Evolutionary conservation across 2,329 filamentous ascomycete species (phyloP).

Genomic region (Fusarium falciforme): DNA sequence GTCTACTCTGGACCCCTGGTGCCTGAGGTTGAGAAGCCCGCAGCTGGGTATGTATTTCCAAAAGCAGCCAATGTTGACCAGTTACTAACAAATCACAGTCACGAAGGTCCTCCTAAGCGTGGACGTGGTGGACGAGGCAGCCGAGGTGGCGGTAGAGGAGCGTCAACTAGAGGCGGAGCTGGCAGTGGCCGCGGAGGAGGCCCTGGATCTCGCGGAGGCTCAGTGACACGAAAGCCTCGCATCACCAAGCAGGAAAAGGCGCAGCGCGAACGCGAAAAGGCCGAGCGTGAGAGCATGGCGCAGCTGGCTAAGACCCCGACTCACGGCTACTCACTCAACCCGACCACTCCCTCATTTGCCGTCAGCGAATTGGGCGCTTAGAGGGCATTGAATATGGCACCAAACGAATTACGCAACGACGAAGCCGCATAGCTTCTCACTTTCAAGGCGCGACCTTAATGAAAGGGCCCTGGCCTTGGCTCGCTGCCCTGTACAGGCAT

Average conservation of each 20-base stretch:
- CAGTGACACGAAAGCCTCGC: slow-evolving; percentile 81
- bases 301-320: slow-evolving; percentile 53
- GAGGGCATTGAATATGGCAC: background rate
- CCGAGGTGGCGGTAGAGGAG: slow-evolving; percentile 69
- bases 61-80: background rate
- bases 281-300: slow-evolving; percentile 71
- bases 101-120: slow-evolving; percentile 79
- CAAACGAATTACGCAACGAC: background rate
- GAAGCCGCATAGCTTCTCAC: background rate
- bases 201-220: slow-evolving; percentile 80
- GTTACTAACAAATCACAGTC: slow-evolving; percentile 62
- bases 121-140: slow-evolving; percentile 65
- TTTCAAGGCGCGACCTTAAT: background rate
- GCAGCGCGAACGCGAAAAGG: slow-evolving; percentile 83
- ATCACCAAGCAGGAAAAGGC: slow-evolving; percentile 88
- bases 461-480: background rate
- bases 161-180: slow-evolving; percentile 66
- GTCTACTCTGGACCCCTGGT: slow-evolving; percentile 95
- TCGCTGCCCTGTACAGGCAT: background rate
- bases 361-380: slow-evolving; percentile 52
- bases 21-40: slow-evolving; percentile 83
- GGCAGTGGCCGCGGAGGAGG: slow-evolving; percentile 61
- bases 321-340: slow-evolving; percentile 52
- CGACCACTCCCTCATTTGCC: slow-evolving; percentile 51
- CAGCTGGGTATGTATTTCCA: slow-evolving; percentile 59